Evolutionary conservation across 2,329 filamentous ascomycete genomes (phyloP).

Genomic region (Scytalidium lignicola): DNA sequence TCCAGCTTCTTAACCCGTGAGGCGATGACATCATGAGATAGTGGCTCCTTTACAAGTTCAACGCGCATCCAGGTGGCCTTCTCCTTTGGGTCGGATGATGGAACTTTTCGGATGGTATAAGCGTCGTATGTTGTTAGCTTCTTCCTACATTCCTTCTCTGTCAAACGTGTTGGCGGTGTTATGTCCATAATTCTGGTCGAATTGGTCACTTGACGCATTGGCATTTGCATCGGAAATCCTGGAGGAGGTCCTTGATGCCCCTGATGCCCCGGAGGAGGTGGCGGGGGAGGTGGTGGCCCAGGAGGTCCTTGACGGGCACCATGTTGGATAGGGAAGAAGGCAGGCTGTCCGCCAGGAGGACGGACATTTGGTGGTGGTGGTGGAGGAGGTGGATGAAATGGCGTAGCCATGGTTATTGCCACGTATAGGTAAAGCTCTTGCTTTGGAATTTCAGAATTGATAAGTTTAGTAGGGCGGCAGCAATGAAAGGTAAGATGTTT

Average conservation of each 20-base stretch:
- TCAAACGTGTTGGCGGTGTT: conserved; percentile 11
- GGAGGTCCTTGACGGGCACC: not conserved
- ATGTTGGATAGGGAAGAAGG: not conserved
- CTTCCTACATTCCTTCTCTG: conserved; percentile 19
- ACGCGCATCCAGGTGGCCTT: conserved; percentile 23
- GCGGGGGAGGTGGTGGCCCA: conserved; percentile 5
- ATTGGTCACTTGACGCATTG: conserved; percentile 9
- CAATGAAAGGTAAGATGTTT: not conserved
- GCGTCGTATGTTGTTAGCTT: conserved; percentile 20
- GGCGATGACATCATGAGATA: conserved; percentile 22
- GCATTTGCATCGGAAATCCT: conserved; percentile 1
- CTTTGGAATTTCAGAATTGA: not conserved
- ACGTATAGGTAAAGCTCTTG: not conserved
- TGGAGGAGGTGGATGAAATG: conserved; percentile 4
- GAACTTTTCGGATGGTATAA: conserved; percentile 19
- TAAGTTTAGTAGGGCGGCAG: not conserved
- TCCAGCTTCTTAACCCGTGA: conserved; percentile 21
- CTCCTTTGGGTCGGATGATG: conserved; percentile 13
- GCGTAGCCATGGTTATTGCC: not conserved
- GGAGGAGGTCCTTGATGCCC: not conserved
- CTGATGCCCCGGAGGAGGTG: not conserved
- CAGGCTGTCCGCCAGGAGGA: not conserved
- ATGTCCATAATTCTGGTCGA: conserved; percentile 19
- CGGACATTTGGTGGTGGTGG: conserved; percentile 8
- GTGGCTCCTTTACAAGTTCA: conserved; percentile 17